These are phyloP conservation scores for Fusarium armeniacum DNA, from an alignment of 2,329 filamentous ascomycete species.

Conservation along the genomic window DNA sequence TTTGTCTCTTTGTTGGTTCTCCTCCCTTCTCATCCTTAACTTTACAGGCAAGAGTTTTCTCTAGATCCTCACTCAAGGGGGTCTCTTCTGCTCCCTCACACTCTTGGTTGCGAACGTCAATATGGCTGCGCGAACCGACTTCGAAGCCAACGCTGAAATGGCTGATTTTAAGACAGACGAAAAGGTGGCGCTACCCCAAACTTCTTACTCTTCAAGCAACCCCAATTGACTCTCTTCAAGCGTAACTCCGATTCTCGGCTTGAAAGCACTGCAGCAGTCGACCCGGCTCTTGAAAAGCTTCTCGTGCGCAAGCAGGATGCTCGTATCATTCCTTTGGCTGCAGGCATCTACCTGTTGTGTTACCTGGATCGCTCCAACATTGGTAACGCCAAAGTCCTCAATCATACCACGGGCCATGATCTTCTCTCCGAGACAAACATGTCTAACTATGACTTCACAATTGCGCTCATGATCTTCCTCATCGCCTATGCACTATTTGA, in stretches of 20 bases:
- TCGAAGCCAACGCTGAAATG: constrained; percentile 17
- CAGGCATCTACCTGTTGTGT: constrained; percentile 56
- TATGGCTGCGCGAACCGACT: constrained; percentile 23
- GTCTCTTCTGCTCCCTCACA: not conserved
- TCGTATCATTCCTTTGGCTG: constrained; percentile 44
- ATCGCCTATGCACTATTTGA: constrained; percentile 70
- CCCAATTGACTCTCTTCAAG: constrained; percentile 17
- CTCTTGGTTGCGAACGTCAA: not conserved
- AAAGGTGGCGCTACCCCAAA: constrained; percentile 25
- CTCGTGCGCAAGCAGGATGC: constrained; percentile 40
- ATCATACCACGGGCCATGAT: constrained; percentile 53
- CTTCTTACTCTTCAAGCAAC: not conserved
- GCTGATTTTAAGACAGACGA: constrained; percentile 18
- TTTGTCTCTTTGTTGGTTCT: constrained; percentile 5
- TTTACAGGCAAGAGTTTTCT: not conserved
- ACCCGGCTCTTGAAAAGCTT: constrained; percentile 22
- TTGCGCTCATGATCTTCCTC: constrained; percentile 56
- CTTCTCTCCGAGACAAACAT: constrained; percentile 62
- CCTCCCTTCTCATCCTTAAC: constrained; percentile 10
- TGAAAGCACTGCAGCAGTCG: constrained; percentile 16
- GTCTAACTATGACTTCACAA: constrained; percentile 68
- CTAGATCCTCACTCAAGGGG: not conserved
- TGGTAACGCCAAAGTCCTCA: constrained; percentile 58
- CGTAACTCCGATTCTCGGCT: constrained; percentile 25
- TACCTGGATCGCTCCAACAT: constrained; percentile 68